phyloP scores from a whole-genome alignment of 2,329 filamentous ascomycete genomes.

The Sporothrix luriei region DNA sequence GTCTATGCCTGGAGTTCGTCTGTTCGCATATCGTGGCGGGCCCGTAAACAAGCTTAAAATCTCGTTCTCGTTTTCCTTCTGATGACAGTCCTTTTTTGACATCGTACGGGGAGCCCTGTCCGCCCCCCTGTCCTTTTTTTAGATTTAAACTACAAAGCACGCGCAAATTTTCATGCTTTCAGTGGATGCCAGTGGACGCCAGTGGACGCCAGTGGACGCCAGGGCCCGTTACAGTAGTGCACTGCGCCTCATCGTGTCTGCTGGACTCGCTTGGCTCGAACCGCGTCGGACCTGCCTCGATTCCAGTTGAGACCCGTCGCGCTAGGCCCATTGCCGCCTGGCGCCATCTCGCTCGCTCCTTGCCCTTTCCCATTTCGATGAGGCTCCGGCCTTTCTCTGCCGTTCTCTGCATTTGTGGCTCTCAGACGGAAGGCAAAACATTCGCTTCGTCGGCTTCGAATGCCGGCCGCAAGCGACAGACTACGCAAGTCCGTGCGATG shows the following conservation, averaged over 20 bases:
- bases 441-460: not conserved
- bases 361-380: not conserved
- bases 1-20: not conserved
- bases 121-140: slow-evolving; percentile 24
- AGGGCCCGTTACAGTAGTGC: too few species aligned
- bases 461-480: not conserved
- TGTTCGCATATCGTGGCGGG: too few species aligned
- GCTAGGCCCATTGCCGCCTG: not conserved
- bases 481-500: not conserved
- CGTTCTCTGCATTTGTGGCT: not conserved
- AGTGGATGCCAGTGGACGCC: not conserved
- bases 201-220: too few species aligned
- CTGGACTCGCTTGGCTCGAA: not conserved
- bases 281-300: too few species aligned
- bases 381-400: not conserved
- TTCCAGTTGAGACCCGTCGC: not conserved
- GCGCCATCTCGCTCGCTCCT: not conserved
- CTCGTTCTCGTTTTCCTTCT: too few species aligned
- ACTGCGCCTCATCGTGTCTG: slow-evolving; percentile 10
- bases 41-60: too few species aligned
- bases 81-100: too few species aligned
- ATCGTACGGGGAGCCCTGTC: too few species aligned
- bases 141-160: not conserved
- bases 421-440: too few species aligned
- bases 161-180: not conserved